Evolutionary conservation across 169 alveolate species (phyloP).

Genomic region (Plasmodium knowlesi): DNA sequence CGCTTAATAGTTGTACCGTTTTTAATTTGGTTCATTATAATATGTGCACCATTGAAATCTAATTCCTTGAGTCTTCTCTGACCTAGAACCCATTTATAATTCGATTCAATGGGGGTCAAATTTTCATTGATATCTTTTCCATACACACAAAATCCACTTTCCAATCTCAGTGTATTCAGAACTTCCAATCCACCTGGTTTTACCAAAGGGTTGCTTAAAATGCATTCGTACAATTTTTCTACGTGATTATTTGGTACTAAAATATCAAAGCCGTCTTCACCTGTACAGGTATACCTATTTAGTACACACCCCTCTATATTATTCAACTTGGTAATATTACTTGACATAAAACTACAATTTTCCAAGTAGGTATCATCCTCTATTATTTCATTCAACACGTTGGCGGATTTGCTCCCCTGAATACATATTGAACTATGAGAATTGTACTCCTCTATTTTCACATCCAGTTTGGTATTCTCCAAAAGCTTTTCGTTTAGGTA

Average conservation of each 20-base stretch:
- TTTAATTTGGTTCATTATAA: constrained; percentile 61
- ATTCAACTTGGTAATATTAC: constrained; percentile 39
- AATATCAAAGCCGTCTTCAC: constrained; percentile 75
- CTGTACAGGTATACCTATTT: constrained; percentile 75
- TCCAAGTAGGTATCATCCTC: constrained; percentile 34
- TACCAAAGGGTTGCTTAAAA: constrained; percentile 44
- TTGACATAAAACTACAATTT: constrained; percentile 71
- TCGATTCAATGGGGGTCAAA: constrained; percentile 72
- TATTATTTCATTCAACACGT: constrained; percentile 51
- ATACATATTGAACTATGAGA: constrained; percentile 64
- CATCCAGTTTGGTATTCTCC: constrained; percentile 55
- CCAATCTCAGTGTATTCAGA: constrained; percentile 67
- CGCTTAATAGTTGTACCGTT: constrained; percentile 70
- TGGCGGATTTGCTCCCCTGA: constrained; percentile 64
- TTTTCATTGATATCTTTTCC: constrained; percentile 75
- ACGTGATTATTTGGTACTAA: constrained; percentile 63
- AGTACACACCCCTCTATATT: constrained; percentile 20
- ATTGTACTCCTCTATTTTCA: constrained; percentile 58
- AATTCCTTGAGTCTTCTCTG: constrained; percentile 69
- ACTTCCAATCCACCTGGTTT: constrained; percentile 75
- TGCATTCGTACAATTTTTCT: constrained; percentile 31
- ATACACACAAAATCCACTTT: constrained; percentile 75
- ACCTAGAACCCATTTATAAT: constrained; percentile 71
- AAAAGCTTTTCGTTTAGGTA: constrained; percentile 46
- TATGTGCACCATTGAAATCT: constrained; percentile 72